These are phyloP conservation scores for Boletus rubropictus DNA, from an alignment of 768 basidiomycete species.

Conservation along the genomic window DNA sequence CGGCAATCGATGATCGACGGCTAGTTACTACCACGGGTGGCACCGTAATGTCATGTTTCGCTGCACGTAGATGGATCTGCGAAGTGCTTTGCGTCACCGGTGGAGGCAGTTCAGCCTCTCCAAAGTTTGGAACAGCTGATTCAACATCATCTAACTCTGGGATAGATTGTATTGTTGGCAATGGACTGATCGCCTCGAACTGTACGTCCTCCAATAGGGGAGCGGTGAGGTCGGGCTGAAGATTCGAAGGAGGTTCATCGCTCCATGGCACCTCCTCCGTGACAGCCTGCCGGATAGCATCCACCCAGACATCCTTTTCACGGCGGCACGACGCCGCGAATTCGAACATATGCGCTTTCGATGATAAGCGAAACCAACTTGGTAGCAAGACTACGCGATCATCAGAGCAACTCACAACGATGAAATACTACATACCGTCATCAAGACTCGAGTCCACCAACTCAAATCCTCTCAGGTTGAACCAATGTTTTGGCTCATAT, in stretches of 20 bases:
- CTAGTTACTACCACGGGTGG: constrained; percentile 29
- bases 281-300: constrained; percentile 53
- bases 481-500: constrained; percentile 89
- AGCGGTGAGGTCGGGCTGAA: constrained; percentile 41
- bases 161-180: constrained; percentile 55
- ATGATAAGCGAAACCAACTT: constrained; percentile 71
- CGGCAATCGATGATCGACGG: constrained; percentile 56
- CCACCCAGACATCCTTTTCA: constrained; percentile 87
- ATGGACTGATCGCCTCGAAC: constrained; percentile 35
- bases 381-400: constrained; percentile 61
- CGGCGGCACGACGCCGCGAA: constrained; percentile 76
- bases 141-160: constrained; percentile 38
- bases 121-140: constrained; percentile 1
- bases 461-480: constrained; percentile 69
- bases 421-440: constrained; percentile 61
- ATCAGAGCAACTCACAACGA: constrained; percentile 2
- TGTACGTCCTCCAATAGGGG: constrained; percentile 34
- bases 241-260: constrained; percentile 60
- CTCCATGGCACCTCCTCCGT: constrained; percentile 42
- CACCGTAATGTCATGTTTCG: constrained; percentile 17
- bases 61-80: constrained; percentile 20
- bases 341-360: constrained; percentile 72
- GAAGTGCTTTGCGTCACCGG: background rate
- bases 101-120: constrained; percentile 2
- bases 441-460: constrained; percentile 62